Conservation (phyloP, 768 basidiomycete genomes). For the Mycena indigotica region DNA sequence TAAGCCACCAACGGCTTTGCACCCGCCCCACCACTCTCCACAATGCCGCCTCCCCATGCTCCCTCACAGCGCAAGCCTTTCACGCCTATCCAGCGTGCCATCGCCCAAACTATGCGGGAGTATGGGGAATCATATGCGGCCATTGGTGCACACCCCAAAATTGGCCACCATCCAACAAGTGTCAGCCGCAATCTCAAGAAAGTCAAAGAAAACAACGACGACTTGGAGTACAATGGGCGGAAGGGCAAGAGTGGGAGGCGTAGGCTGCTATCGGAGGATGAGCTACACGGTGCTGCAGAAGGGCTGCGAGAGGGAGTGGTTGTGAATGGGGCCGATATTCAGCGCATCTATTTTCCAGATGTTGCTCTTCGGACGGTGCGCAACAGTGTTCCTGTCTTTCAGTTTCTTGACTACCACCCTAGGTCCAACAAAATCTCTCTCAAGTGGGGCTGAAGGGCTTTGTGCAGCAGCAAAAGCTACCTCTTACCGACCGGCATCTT, state of each 20-base stretch:
- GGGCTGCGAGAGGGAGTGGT: neutral
- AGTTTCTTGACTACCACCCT: neutral
- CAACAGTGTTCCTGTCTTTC: neutral
- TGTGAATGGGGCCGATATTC: neutral
- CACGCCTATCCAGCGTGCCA: slow-evolving; percentile 4
- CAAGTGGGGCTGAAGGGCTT: neutral
- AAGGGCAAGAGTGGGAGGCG: neutral
- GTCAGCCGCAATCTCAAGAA: neutral
- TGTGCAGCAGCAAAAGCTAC: slow-evolving; percentile 1
- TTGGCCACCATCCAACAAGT: neutral
- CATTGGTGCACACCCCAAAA: neutral
- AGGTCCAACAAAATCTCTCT: neutral
- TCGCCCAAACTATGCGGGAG: neutral
- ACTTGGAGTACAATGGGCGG: neutral
- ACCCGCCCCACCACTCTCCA: neutral
- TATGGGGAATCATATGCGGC: neutral
- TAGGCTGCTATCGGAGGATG: neutral
- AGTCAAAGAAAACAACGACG: neutral
- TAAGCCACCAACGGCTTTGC: neutral
- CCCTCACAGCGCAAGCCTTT: neutral
- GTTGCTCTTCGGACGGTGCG: neutral
- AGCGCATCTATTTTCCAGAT: neutral
- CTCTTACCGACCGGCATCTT: neutral
- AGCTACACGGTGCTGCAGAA: neutral
- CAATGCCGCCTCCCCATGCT: neutral